Conservation (phyloP, 495 filamentous ascomycete genomes). For the Daldinia bambusicola region DNA sequence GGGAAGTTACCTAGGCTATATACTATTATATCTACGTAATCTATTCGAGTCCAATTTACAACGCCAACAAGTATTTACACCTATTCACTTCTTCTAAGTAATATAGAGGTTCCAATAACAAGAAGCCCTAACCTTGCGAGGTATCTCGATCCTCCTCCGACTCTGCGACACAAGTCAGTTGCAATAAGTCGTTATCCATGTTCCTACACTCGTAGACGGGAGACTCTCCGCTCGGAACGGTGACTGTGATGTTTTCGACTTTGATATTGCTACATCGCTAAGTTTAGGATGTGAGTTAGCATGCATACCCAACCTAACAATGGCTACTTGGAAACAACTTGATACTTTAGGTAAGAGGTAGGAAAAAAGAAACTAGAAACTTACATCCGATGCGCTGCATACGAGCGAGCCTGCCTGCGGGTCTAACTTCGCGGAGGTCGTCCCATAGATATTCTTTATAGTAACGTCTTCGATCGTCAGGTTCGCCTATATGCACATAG, state of each 20-base stretch:
- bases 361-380: background rate
- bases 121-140: conserved; percentile 12
- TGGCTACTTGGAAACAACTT: no score
- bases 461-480: conserved; percentile 43
- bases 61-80: no score
- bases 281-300: conserved; percentile 4
- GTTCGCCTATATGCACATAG: conserved; percentile 33
- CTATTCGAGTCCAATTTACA: no score
- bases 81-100: no score
- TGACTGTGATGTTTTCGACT: conserved; percentile 38
- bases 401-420: conserved; percentile 41
- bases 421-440: conserved; percentile 34
- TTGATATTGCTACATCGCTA: conserved; percentile 36
- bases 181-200: conserved; percentile 32
- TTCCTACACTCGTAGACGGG: conserved; percentile 40
- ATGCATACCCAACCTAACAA: no score
- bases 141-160: conserved; percentile 32
- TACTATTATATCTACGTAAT: no score
- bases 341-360: background rate
- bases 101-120: no score
- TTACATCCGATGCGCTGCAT: conserved; percentile 38
- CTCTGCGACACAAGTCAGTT: conserved; percentile 27
- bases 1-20: no score
- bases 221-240: conserved; percentile 31
- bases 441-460: conserved; percentile 42